Base-by-base conservation (phyloP, 805 yeast species). In the Spathaspora sp. region DNA sequence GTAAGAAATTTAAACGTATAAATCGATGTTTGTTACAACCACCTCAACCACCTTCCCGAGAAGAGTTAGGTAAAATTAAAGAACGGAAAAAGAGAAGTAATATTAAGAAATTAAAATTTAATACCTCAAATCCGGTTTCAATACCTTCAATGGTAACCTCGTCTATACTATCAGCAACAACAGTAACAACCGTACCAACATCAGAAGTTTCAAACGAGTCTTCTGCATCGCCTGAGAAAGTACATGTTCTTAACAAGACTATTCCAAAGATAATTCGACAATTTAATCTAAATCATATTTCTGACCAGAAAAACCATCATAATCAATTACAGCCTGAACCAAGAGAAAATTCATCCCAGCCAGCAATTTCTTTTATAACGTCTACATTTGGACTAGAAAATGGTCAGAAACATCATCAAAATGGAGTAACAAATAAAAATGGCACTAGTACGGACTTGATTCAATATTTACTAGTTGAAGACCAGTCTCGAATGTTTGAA, bases 31-130 rank as follows among this genome's bases (percentile, higher is more conserved):
- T 69, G 23, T 64, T 57, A 11, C 57, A 63, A 40, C 80, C 80
- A 0, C 78, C 80, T 14, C 67, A 70, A 47, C 80, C 80, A 6
- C 78, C 80, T 1, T 66, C 72, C 1, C 69, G 67, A 28, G 72
- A 70, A 23, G 76, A 72, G 59, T 54, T 65, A 55, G 52, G 56
- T 57, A 53, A 65, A 28, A 70, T 69, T 18, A 60, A 67, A 49
- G 66, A 64, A 47, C 52, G 75, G 3, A 67, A 63, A 48, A 60
- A 59, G 46, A 51, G 71, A 46, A 52, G 53, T 12, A 50, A 55
- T 20, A 53, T 57, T 42, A 56, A 52, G 23, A 52, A 53, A 38
- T 20, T 28, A n/a, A 49, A 39, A 39, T 28, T 35, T n/a, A 49
- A 49, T 31, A 52, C 49, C 38, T 38, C 46, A n/a, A 52, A 49